phyloP scores from a whole-genome alignment of 768 basidiomycete genomes.

The Gymnopilus junonius region DNA sequence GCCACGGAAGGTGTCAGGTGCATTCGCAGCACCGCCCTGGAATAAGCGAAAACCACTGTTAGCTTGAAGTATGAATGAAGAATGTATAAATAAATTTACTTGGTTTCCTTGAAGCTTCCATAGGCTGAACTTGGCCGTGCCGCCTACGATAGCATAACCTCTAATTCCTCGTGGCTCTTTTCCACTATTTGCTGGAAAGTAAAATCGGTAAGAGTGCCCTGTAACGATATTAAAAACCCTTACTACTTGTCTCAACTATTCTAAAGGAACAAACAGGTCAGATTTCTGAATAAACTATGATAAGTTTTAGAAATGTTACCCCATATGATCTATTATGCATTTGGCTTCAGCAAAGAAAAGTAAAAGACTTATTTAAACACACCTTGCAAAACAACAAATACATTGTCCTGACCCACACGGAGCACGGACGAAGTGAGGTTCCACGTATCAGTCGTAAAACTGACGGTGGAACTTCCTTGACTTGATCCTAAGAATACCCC shows the following conservation, averaged over 20 bases:
- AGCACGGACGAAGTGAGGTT: slow-evolving; percentile 38
- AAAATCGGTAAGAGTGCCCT: too few species aligned
- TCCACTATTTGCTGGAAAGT: slow-evolving; percentile 45
- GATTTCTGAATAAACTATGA: background rate
- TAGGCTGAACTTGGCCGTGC: slow-evolving; percentile 48
- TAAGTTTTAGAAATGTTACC: slow-evolving; percentile 32
- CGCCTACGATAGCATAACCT: slow-evolving; percentile 47
- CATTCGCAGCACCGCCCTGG: slow-evolving; percentile 29
- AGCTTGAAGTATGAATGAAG: background rate
- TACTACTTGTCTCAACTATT: slow-evolving; percentile 53
- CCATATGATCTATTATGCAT: slow-evolving; percentile 50
- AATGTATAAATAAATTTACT: slow-evolving; percentile 52
- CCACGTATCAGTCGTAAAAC: slow-evolving; percentile 48
- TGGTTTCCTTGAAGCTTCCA: slow-evolving; percentile 79
- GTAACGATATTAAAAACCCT: slow-evolving; percentile 17
- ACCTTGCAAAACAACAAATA: slow-evolving; percentile 44
- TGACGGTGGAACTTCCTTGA: slow-evolving; percentile 46
- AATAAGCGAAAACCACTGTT: background rate
- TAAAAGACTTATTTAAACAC: background rate
- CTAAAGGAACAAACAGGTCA: slow-evolving; percentile 25
- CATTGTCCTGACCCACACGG: slow-evolving; percentile 42
- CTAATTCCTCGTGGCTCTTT: slow-evolving; percentile 55
- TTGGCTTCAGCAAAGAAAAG: background rate
- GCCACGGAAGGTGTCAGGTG: slow-evolving; percentile 35
- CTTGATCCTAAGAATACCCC: slow-evolving; percentile 53